Evolutionary conservation across 2,329 filamentous ascomycete species (phyloP).

Genomic region (Colletotrichum karsti): DNA sequence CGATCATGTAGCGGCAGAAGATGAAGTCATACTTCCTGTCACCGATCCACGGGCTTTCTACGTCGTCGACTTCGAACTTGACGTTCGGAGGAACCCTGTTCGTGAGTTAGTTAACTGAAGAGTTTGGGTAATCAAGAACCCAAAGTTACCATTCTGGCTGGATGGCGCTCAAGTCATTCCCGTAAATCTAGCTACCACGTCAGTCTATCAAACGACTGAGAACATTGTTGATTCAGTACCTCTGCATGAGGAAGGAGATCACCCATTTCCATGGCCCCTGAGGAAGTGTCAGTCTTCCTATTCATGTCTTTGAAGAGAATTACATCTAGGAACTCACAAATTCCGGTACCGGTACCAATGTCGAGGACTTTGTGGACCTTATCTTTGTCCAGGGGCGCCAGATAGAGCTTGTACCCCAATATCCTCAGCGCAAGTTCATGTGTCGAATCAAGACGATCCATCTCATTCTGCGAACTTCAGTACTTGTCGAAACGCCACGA

Average conservation of each 20-base stretch:
- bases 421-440: too few relatives aligned
- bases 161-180: neutral
- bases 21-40: conserved; percentile 42
- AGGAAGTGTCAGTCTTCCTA: neutral
- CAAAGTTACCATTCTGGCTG: neutral
- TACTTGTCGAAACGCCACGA: too few relatives aligned
- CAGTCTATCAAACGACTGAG: neutral
- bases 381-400: too few relatives aligned
- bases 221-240: neutral
- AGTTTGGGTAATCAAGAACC: neutral
- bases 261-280: neutral
- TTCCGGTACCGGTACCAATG: neutral
- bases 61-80: conserved; percentile 72
- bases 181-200: neutral
- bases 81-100: conserved; percentile 66
- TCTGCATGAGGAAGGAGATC: neutral
- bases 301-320: neutral
- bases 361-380: neutral
- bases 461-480: too few relatives aligned
- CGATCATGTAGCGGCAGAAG: conserved; percentile 31
- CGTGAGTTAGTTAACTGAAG: neutral
- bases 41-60: conserved; percentile 58
- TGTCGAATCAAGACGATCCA: too few relatives aligned
- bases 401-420: too few relatives aligned
- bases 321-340: neutral